Conservation (phyloP, 768 basidiomycete genomes). For the Hypholoma fasciculare region DNA sequence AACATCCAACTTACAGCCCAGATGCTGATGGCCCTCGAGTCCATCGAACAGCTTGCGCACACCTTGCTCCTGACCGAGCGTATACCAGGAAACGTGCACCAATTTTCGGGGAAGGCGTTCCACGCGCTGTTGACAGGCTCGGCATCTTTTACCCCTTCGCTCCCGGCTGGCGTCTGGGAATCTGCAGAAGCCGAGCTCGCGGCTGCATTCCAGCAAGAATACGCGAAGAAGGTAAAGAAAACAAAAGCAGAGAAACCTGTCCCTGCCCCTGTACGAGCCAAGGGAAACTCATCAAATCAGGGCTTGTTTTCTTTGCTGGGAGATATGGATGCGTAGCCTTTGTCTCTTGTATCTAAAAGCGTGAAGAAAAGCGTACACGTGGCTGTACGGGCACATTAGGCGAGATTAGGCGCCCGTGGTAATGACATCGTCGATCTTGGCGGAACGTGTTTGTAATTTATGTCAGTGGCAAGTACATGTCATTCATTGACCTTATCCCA, state of each 20-base stretch:
- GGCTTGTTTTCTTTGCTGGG: constrained; percentile 44
- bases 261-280: not conserved
- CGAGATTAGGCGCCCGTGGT: no score
- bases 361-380: not conserved
- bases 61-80: constrained; percentile 54
- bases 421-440: no score
- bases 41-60: constrained; percentile 60
- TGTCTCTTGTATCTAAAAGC: not conserved
- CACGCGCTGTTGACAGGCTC: constrained; percentile 50
- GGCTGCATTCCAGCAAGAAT: constrained; percentile 49
- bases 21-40: constrained; percentile 55
- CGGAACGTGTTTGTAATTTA: no score
- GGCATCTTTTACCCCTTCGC: constrained; percentile 16
- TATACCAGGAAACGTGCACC: constrained; percentile 43
- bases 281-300: constrained; percentile 1
- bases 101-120: constrained; percentile 60
- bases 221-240: constrained; percentile 42
- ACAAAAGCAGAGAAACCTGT: constrained; percentile 18
- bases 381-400: not conserved
- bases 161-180: constrained; percentile 42
- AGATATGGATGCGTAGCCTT: constrained; percentile 27
- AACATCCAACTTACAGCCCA: constrained; percentile 73
- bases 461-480: no score
- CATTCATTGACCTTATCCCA: no score
- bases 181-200: constrained; percentile 48